phyloP scores from a whole-genome alignment of 1,139 yeast genomes.

The Yamadazyma sp. region DNA sequence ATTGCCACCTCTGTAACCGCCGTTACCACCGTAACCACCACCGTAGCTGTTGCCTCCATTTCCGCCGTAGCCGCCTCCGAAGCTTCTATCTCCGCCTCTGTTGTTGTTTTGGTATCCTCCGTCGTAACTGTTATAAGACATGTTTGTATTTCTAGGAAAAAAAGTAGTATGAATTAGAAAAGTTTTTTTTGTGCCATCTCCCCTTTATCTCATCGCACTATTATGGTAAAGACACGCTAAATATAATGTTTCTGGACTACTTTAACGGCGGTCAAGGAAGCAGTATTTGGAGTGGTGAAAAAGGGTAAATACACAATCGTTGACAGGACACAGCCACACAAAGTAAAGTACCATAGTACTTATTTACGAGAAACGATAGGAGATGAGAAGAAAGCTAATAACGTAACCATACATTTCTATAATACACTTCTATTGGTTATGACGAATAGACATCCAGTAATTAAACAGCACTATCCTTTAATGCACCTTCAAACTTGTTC shows the following conservation, averaged over 20 bases:
- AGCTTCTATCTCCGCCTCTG: conserved; percentile 7
- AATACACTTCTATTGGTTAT: conserved; percentile 2
- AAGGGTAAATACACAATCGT: too few relatives aligned
- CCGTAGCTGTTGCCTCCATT: conserved; percentile 17
- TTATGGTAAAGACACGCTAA: neutral
- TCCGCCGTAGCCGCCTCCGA: conserved; percentile 11
- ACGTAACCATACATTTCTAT: conserved; percentile 1
- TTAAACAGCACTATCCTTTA: conserved; percentile 1
- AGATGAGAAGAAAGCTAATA: neutral
- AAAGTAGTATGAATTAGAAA: neutral
- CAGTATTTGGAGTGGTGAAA: conserved; percentile 2
- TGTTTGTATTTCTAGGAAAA: conserved; percentile 5
- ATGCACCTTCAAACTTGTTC: conserved; percentile 48
- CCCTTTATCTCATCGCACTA: neutral
- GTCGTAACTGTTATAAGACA: conserved; percentile 14
- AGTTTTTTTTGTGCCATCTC: neutral
- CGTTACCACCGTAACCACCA: conserved; percentile 21
- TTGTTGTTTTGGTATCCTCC: conserved; percentile 10
- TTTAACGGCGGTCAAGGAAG: too few relatives aligned
- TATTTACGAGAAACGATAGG: neutral
- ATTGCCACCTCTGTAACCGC: conserved; percentile 13
- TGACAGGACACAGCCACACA: too few relatives aligned
- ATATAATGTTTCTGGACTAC: too few relatives aligned
- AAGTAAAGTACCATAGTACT: too few relatives aligned
- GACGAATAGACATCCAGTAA: too few relatives aligned